Percentiles rank a stretch among this genome's conserved stretches.
Conservation (phyloP, 768 basidiomycete genomes). For the Naganishia friedmannii region DNA sequence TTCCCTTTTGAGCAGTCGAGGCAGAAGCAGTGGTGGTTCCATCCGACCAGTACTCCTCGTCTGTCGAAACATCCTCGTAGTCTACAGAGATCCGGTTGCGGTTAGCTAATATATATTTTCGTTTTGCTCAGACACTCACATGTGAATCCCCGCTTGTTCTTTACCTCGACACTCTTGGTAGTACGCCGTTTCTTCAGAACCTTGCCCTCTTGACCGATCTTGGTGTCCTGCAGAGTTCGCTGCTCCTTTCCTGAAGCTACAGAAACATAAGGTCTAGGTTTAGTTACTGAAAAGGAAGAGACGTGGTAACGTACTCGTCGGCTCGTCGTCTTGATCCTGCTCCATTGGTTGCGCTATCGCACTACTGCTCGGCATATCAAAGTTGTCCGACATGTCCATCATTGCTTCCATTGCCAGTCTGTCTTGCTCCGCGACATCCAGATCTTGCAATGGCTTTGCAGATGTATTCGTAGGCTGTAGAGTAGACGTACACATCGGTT, state of each 20-base stretch:
- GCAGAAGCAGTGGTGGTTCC: constrained; percentile 4
- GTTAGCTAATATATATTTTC: neutral
- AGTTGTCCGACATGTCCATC: constrained; percentile 24
- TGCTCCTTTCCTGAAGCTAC: neutral
- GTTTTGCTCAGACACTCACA: neutral
- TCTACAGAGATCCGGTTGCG: neutral
- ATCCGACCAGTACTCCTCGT: constrained; percentile 29
- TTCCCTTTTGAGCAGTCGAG: neutral
- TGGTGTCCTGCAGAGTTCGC: neutral
- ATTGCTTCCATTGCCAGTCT: constrained; percentile 22
- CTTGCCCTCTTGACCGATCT: neutral
- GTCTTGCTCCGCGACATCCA: constrained; percentile 15
- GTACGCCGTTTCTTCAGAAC: constrained; percentile 23
- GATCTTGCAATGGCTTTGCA: constrained; percentile 10
- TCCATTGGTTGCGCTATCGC: constrained; percentile 22
- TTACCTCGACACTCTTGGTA: neutral
- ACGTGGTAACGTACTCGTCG: neutral
- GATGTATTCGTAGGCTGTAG: constrained; percentile 15
- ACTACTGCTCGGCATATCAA: constrained; percentile 29
- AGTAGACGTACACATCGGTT: neutral
- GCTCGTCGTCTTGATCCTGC: neutral
- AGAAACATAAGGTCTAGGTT: no score
- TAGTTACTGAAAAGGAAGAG: neutral
- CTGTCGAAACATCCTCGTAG: constrained; percentile 25
- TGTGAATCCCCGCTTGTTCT: constrained; percentile 23